Base-by-base conservation (phyloP, 352 stramenopile species). In the Phytophthora fragariaefolia region DNA sequence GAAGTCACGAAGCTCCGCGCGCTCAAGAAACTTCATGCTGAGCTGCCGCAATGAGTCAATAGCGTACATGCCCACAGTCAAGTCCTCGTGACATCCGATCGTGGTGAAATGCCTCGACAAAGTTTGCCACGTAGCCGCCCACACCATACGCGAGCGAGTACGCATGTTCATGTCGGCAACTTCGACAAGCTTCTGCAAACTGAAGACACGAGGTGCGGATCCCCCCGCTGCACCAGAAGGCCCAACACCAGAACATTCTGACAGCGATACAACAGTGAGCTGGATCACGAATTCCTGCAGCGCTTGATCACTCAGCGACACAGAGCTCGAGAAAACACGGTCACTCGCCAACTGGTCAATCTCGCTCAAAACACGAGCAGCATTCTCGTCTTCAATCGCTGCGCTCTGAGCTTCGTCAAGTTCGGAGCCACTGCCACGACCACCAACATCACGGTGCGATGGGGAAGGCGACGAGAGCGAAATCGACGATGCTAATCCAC, bases 151-250 rank as follows among this genome's bases (percentile, higher is more conserved):
- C 23, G 94, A 95, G 9, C 98, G 92, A 28, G 85, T 93, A 56
- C 98, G 85, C 97, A 99, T 99, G 86, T 99, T 99, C 82, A 98
- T 99, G 75, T 99, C 97, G 2, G 98, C 98, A 13, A 99, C 97
- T 83, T 99, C 98, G 8, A 99, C 98, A 3, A 99, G 86, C 73
- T 98, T 97, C 74, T 99, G 97, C 53, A 99, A 80, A 50, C 93
- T 99, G 71, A 99, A 99, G 22, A 99, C 96, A n/a, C 98, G 95
- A 22, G 97, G 96, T 15, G 66, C 59, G 6, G 80, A 82, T 15
- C 82, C 78, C 45, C 70, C 85, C 23, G 82, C 66, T 18, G 74
- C 76, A 0, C 82, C 77, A 6, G 65, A 67, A 17, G 69, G 63
- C 0, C 65, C 65, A 13, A 77, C 45, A 18, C 82, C 82, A 2